These are phyloP conservation scores for Eucalyptus sp. DNA, from an alignment of 345 rosid species.

Conservation along the genomic window DNA sequence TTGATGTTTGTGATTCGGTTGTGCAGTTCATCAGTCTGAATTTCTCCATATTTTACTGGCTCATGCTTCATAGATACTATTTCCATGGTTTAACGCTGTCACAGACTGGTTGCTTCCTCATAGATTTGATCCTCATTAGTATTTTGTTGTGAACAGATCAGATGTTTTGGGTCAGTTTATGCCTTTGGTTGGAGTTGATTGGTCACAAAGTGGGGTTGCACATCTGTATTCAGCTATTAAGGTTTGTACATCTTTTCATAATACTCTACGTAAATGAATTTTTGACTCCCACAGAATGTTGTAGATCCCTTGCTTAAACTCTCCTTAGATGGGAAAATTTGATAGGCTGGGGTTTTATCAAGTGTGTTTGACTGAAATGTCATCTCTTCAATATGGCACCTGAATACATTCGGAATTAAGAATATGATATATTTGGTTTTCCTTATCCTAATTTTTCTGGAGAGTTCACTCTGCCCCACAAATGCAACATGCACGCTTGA, in stretches of 20 bases:
- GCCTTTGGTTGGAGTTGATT: constrained; percentile 93
- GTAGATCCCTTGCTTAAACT: neutral
- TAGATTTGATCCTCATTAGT: neutral
- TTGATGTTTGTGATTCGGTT: neutral
- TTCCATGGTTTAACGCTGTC: neutral
- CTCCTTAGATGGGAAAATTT: neutral
- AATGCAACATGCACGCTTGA: neutral
- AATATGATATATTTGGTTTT: neutral
- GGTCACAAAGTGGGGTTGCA: constrained; percentile 95
- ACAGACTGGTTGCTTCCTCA: neutral
- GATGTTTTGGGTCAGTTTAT: constrained; percentile 98
- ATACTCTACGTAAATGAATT: neutral
- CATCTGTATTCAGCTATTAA: constrained; percentile 85
- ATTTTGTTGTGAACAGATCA: constrained; percentile 41
- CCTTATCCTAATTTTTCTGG: neutral
- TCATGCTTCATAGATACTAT: neutral
- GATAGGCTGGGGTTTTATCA: neutral
- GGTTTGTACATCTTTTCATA: constrained; percentile 32
- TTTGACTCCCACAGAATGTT: neutral
- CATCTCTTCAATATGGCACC: neutral
- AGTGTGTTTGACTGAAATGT: neutral
- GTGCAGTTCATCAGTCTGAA: neutral
- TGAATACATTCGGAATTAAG: neutral
- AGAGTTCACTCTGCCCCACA: neutral
- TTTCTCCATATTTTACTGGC: neutral